phyloP scores from a whole-genome alignment of 2,329 filamentous ascomycete genomes.

The Endocalyx cinctus region DNA sequence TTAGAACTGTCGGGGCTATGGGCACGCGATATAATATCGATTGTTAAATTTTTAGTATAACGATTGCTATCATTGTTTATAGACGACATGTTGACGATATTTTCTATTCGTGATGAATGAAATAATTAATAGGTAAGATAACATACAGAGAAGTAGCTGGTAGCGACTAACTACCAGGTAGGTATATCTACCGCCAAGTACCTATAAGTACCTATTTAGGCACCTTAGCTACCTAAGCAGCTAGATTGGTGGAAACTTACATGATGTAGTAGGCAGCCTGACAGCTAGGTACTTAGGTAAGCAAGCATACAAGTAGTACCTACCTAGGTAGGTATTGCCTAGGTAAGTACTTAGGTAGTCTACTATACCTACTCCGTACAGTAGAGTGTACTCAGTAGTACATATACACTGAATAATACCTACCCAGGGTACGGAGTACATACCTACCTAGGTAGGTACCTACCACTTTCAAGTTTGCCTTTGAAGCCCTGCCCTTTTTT shows the following conservation, averaged over 20 bases:
- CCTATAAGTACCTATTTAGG: neutral
- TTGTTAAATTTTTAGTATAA: slow-evolving; percentile 42
- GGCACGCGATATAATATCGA: slow-evolving; percentile 68
- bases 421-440: neutral
- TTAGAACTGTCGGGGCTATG: slow-evolving; percentile 69
- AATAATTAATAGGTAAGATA: neutral
- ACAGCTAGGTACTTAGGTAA: too few relatives aligned
- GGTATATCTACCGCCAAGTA: neutral
- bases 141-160: neutral
- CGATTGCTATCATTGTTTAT: too few relatives aligned
- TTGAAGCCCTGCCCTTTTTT: too few relatives aligned
- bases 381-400: too few relatives aligned
- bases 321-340: too few relatives aligned
- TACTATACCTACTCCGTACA: too few relatives aligned
- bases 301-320: too few relatives aligned
- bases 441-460: neutral
- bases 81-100: slow-evolving; percentile 29
- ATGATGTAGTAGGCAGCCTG: too few relatives aligned
- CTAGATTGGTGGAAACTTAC: neutral
- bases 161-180: neutral
- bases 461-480: too few relatives aligned
- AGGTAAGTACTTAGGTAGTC: too few relatives aligned
- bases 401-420: too few relatives aligned
- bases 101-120: neutral
- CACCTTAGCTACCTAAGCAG: neutral